Percentiles rank a stretch among this genome's conserved stretches.
Evolutionary conservation across 805 yeast species (phyloP).

Genomic region (Myxozyma melibiosi): DNA sequence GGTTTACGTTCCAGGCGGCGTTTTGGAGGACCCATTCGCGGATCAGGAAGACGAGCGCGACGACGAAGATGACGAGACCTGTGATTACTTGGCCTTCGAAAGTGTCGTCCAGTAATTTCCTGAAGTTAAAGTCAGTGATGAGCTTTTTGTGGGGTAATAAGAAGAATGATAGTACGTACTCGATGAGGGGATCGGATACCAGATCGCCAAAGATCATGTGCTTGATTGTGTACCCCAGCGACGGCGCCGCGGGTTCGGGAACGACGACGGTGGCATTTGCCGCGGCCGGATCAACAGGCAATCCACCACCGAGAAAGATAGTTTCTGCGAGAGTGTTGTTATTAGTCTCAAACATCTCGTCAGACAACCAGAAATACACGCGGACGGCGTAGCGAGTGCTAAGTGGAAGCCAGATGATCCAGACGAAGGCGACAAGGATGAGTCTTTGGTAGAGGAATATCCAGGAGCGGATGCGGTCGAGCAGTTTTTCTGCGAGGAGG

Average conservation of each 20-base stretch:
- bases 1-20: constrained; percentile 30
- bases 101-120: constrained; percentile 28
- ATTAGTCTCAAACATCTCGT: constrained; percentile 25
- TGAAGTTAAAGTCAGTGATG: not conserved
- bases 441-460: constrained; percentile 33
- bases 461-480: constrained; percentile 30
- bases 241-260: not conserved
- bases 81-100: constrained; percentile 40
- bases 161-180: constrained; percentile 6
- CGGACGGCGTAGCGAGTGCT: constrained; percentile 33
- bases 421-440: constrained; percentile 31
- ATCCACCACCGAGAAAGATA: not conserved
- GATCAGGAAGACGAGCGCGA: constrained; percentile 48
- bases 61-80: constrained; percentile 37
- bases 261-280: not conserved
- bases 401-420: constrained; percentile 39
- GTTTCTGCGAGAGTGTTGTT: constrained; percentile 18
- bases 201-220: constrained; percentile 8
- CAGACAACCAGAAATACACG: constrained; percentile 32
- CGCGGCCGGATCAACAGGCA: not conserved
- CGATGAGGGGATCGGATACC: constrained; percentile 16
- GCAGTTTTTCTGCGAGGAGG: constrained; percentile 50
- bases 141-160: not conserved
- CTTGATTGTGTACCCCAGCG: not conserved
- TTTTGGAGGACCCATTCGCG: constrained; percentile 44